Evolutionary conservation across 148 eudicot species (phyloP).

Genomic region (Talinum fruticosum): DNA sequence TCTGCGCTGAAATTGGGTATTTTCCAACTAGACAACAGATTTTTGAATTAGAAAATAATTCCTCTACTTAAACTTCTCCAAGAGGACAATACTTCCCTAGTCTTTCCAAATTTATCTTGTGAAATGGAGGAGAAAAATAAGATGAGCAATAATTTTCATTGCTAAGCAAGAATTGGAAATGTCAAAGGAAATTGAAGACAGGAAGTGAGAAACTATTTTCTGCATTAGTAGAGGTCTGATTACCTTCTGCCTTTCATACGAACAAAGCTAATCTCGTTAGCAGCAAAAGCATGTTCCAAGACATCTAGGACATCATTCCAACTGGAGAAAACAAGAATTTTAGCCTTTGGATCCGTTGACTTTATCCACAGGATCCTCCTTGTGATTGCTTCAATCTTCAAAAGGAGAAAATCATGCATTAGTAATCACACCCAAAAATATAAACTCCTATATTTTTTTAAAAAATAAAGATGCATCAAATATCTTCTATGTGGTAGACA

Average conservation of each 20-base stretch:
- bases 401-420: conserved; percentile 1
- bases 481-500: too few relatives aligned
- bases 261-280: conserved; percentile 67
- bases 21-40: background rate
- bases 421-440: background rate
- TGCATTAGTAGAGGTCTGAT: background rate
- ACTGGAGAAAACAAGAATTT: conserved; percentile 90
- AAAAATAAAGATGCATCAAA: background rate
- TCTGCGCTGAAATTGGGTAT: background rate
- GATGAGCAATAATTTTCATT: background rate
- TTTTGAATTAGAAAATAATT: too few relatives aligned
- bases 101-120: background rate
- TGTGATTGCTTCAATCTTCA: conserved; percentile 87
- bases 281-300: conserved; percentile 76
- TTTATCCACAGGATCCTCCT: conserved; percentile 83
- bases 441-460: too few relatives aligned
- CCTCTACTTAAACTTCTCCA: too few relatives aligned
- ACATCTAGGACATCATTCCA: conserved; percentile 98
- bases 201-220: too few relatives aligned
- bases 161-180: background rate
- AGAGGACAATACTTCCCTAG: too few relatives aligned
- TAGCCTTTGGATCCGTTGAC: conserved; percentile 60
- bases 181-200: background rate
- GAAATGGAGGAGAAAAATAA: background rate
- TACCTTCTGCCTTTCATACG: conserved; percentile 97